phyloP scores from a whole-genome alignment of 805 yeast genomes.

The Candida lessepsii region DNA sequence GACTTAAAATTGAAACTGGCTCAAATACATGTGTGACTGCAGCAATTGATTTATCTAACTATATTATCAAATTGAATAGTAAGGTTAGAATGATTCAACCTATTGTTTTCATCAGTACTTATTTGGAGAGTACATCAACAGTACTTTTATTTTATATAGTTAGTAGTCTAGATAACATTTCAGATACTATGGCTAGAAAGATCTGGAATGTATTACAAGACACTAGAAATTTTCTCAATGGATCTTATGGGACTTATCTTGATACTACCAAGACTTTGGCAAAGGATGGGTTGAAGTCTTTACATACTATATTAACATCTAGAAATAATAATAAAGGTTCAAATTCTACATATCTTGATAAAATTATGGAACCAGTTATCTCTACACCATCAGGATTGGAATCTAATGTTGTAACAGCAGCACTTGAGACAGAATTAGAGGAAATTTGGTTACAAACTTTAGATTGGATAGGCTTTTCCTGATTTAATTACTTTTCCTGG shows the following conservation, averaged over 20 bases:
- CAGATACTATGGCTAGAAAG: conserved; percentile 15
- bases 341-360: conserved; percentile 14
- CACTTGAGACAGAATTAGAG: conserved; percentile 7
- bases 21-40: conserved; percentile 17
- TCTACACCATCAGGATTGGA: background rate
- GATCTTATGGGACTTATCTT: conserved; percentile 19
- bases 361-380: conserved; percentile 10
- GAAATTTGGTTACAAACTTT: conserved; percentile 12
- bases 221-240: conserved; percentile 18
- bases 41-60: conserved; percentile 18
- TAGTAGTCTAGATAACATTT: conserved; percentile 13
- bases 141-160: conserved; percentile 18
- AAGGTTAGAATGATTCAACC: conserved; percentile 19
- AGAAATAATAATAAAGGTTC: conserved; percentile 2
- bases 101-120: conserved; percentile 20
- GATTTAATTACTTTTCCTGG: no score
- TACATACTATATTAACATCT: conserved; percentile 11
- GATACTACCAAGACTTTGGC: conserved; percentile 19
- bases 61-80: conserved; percentile 18
- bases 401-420: background rate
- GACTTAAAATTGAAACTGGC: conserved; percentile 12
- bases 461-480: conserved; percentile 11
- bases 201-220: conserved; percentile 21
- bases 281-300: conserved; percentile 19
- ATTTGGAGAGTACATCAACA: conserved; percentile 20